Conservation (phyloP, 352 stramenopile species). For the Phytophthora macrochlamydospora region DNA sequence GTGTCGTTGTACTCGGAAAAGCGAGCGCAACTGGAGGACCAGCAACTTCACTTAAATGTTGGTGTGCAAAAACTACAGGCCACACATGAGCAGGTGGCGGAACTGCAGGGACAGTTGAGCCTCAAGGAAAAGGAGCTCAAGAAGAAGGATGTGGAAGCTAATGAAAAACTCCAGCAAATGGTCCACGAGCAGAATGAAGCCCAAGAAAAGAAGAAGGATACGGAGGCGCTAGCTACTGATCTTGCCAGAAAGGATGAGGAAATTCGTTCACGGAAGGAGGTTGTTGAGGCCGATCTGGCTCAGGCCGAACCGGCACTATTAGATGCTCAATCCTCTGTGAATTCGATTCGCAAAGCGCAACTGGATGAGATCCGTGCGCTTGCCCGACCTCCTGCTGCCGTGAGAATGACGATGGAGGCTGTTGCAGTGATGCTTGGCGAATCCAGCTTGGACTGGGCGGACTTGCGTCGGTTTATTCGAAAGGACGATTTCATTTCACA, state of each 20-base stretch:
- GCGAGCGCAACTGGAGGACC: constrained; percentile 92
- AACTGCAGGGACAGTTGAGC: constrained; percentile 90
- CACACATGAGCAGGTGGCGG: constrained; percentile 97
- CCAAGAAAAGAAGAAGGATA: constrained; percentile 96
- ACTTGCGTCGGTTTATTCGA: constrained; percentile 97
- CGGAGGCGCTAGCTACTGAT: constrained; percentile 94
- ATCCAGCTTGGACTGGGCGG: constrained; percentile 95
- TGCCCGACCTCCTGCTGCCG: constrained; percentile 93
- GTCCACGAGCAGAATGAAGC: constrained; percentile 98
- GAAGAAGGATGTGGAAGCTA: constrained; percentile 97
- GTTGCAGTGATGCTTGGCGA: constrained; percentile 99
- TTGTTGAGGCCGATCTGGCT: constrained; percentile 96
- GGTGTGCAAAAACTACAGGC: constrained; percentile 98
- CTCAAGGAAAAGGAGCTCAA: constrained; percentile 95
- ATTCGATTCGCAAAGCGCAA: constrained; percentile 98
- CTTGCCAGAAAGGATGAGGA: constrained; percentile 95
- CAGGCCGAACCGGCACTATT: constrained; percentile 98
- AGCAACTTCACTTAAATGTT: constrained; percentile 98
- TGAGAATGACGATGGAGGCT: constrained; percentile 97
- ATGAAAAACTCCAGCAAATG: constrained; percentile 99
- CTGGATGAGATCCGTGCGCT: constrained; percentile 99
- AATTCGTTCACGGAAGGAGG: constrained; percentile 94
- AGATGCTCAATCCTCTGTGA: constrained; percentile 96
- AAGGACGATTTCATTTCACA: constrained; percentile 99
- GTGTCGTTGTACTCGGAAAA: constrained; percentile 92